Conservation (phyloP, 2,329 filamentous ascomycete species). For the Parafenestella ontariensis region DNA sequence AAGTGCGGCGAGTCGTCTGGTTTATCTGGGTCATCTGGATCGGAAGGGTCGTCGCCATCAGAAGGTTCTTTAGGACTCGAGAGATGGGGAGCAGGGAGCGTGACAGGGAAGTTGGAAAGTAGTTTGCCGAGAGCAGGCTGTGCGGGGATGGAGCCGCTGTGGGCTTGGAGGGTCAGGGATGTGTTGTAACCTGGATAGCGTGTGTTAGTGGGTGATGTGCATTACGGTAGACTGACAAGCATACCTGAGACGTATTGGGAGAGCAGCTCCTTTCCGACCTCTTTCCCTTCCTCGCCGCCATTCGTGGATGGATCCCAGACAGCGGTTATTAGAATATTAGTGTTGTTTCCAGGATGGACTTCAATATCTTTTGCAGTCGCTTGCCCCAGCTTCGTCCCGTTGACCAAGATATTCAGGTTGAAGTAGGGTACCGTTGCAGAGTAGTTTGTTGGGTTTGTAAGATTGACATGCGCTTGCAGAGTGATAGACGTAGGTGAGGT, state of each 20-base stretch:
- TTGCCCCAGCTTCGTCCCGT: conserved; percentile 77
- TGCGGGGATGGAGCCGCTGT: conserved; percentile 74
- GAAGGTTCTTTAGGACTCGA: conserved; percentile 59
- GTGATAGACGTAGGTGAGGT: conserved; percentile 75
- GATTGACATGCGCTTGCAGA: conserved; percentile 75
- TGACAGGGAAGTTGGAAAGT: conserved; percentile 74
- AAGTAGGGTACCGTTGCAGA: conserved; percentile 81
- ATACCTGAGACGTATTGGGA: conserved; percentile 84
- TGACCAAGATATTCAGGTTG: conserved; percentile 77
- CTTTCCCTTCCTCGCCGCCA: conserved; percentile 67
- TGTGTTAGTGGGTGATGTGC: conserved; percentile 9
- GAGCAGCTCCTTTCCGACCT: conserved; percentile 73
- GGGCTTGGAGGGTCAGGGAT: conserved; percentile 74
- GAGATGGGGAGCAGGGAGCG: conserved; percentile 74
- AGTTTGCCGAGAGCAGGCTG: conserved; percentile 75
- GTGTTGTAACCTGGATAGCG: conserved; percentile 72
- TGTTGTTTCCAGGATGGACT: conserved; percentile 74
- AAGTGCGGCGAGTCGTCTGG: conserved; percentile 65
- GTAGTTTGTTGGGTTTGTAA: conserved; percentile 91
- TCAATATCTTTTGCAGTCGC: conserved; percentile 70
- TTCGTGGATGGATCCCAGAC: conserved; percentile 74
- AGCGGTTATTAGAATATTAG: conserved; percentile 70
- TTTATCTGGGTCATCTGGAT: conserved; percentile 43
- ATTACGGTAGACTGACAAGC: conserved; percentile 9
- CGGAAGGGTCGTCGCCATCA: conserved; percentile 47